Percentiles rank a stretch among this genome's conserved stretches.
These are phyloP conservation scores for Colletotrichum orbiculare DNA, from an alignment of 2,329 filamentous ascomycete genomes.

Conservation along the genomic window DNA sequence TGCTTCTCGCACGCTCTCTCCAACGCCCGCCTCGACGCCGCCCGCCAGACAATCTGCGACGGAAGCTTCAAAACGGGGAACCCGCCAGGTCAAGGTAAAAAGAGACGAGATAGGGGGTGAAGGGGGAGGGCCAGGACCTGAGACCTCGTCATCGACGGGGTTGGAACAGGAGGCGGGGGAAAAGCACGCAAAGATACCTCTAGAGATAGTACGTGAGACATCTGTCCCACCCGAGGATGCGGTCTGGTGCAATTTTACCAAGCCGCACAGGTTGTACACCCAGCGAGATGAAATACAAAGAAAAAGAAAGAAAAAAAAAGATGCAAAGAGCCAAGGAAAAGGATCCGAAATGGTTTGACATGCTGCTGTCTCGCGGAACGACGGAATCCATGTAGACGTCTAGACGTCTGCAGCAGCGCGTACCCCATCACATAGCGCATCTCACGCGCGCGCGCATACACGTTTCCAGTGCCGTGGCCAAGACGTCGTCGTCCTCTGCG, in stretches of 20 bases:
- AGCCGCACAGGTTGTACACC: too few species aligned
- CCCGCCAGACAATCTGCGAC: neutral
- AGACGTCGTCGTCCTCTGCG: constrained; percentile 1
- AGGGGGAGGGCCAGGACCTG: neutral
- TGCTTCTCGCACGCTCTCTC: neutral
- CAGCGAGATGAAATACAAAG: too few species aligned
- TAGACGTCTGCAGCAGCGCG: too few species aligned
- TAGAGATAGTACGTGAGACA: constrained; percentile 31
- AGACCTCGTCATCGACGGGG: constrained; percentile 15
- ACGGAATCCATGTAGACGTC: too few species aligned
- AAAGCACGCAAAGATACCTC: constrained; percentile 29
- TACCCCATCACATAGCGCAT: too few species aligned
- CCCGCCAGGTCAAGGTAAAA: neutral
- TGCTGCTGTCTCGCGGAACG: too few species aligned
- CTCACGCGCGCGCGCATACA: too few species aligned
- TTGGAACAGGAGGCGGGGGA: neutral
- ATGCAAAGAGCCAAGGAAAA: constrained; percentile 3
- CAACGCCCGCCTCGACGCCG: too few species aligned
- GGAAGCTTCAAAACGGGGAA: neutral
- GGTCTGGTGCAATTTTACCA: constrained; percentile 10
- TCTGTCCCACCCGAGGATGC: constrained; percentile 20
- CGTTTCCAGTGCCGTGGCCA: neutral
- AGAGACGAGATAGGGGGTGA: neutral
- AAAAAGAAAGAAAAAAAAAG: too few species aligned
- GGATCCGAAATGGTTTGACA: too few species aligned